Evolutionary conservation across 106 monocot species (phyloP).

Genomic region (Allium sativum): DNA sequence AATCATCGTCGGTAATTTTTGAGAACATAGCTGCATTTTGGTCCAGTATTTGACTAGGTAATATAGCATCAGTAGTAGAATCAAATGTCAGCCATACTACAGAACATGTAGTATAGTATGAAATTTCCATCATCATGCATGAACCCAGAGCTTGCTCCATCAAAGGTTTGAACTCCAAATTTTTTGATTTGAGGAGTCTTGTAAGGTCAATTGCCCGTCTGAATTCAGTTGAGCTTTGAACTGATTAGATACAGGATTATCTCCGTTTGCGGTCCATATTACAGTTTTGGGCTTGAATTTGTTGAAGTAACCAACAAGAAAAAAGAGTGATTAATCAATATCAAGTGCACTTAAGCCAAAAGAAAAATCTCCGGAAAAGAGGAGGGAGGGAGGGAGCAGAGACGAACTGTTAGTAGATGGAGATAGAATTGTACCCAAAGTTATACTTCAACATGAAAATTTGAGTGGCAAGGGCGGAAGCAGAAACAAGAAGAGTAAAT

Average conservation of each 20-base stretch:
- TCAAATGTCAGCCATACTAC: background rate
- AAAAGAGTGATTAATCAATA: slow-evolving; percentile 8
- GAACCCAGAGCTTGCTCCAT: slow-evolving; percentile 1
- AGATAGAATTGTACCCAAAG: no score
- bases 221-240: slow-evolving; percentile 6
- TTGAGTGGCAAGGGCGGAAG: no score
- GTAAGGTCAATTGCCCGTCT: slow-evolving; percentile 17
- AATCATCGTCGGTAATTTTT: slow-evolving; percentile 5
- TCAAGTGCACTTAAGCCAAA: slow-evolving; percentile 14
- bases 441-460: no score
- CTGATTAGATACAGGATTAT: background rate
- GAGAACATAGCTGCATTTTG: background rate
- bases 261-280: slow-evolving; percentile 21
- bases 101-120: slow-evolving; percentile 16
- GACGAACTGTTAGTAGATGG: no score
- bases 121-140: slow-evolving; percentile 24
- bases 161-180: background rate
- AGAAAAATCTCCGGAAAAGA: no score
- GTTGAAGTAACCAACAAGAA: slow-evolving; percentile 24
- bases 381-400: no score
- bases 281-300: slow-evolving; percentile 13
- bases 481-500: no score
- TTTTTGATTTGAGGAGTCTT: background rate
- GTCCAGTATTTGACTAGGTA: slow-evolving; percentile 13
- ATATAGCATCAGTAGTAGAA: slow-evolving; percentile 14